Evolutionary conservation across 2,329 filamentous ascomycete genomes (phyloP).

Genomic region (Pseudogymnoascus destructans): DNA sequence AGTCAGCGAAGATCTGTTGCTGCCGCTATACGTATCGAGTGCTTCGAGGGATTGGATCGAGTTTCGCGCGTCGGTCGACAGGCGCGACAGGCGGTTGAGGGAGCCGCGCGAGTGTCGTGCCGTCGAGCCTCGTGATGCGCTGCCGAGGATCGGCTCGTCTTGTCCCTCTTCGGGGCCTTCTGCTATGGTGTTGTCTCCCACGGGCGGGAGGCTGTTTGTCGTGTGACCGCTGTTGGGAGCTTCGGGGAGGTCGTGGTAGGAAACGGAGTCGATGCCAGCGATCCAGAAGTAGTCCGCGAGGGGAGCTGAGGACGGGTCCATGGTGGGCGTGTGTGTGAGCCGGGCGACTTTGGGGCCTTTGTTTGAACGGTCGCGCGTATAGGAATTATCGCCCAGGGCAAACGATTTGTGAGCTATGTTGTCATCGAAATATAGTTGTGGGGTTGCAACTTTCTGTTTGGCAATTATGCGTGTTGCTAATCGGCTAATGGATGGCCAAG

Average conservation of each 20-base stretch:
- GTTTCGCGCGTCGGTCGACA: slow-evolving; percentile 36
- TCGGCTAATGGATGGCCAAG: slow-evolving; percentile 2
- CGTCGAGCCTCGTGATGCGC: slow-evolving; percentile 15
- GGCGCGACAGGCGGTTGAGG: slow-evolving; percentile 43
- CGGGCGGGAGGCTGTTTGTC: slow-evolving; percentile 18
- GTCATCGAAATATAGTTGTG: slow-evolving; percentile 8
- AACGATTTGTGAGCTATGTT: slow-evolving; percentile 7
- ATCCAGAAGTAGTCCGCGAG: slow-evolving; percentile 69
- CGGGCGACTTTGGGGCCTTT: neutral
- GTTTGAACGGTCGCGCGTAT: neutral
- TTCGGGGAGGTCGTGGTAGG: slow-evolving; percentile 39
- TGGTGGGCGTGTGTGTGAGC: slow-evolving; percentile 12
- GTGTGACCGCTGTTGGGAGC: slow-evolving; percentile 24
- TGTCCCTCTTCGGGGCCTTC: slow-evolving; percentile 35
- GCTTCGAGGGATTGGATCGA: slow-evolving; percentile 47
- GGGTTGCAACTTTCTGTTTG: slow-evolving; percentile 5
- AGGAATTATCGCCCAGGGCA: neutral
- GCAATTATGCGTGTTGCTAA: slow-evolving; percentile 5
- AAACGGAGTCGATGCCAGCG: slow-evolving; percentile 54
- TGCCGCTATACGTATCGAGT: slow-evolving; percentile 37
- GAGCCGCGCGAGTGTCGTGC: slow-evolving; percentile 49
- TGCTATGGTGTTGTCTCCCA: slow-evolving; percentile 44
- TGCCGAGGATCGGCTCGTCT: slow-evolving; percentile 21
- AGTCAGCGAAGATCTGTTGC: slow-evolving; percentile 54
- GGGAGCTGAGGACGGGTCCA: slow-evolving; percentile 41